Evolutionary conservation across 441 rosid species (phyloP).

Genomic region (Adansonia grandidieri): DNA sequence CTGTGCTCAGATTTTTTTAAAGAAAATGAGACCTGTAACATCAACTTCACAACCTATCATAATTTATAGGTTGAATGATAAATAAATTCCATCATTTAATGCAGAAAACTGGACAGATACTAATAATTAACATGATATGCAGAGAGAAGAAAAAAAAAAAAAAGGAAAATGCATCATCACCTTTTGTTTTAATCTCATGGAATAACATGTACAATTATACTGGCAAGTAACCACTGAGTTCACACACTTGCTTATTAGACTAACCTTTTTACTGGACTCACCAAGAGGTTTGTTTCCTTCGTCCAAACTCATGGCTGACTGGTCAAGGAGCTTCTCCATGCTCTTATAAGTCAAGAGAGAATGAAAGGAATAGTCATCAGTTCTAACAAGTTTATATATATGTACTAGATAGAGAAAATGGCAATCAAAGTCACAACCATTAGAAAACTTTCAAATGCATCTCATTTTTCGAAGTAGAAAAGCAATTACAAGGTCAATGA

Average conservation of each 20-base stretch:
- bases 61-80: not conserved
- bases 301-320: slow-evolving; percentile 33
- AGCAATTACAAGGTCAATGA: slow-evolving; percentile 1
- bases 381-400: slow-evolving; percentile 1
- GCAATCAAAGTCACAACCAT: not conserved
- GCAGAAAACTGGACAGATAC: not conserved
- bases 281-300: slow-evolving; percentile 28
- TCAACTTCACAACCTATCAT: not conserved
- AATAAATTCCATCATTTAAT: not conserved
- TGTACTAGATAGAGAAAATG: not conserved
- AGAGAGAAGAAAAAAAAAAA: not conserved
- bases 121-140: not conserved
- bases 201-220: not conserved
- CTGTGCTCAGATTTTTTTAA: not conserved
- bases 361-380: not conserved
- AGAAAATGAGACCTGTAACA: not conserved
- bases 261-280: slow-evolving; percentile 50
- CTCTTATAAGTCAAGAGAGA: slow-evolving; percentile 47
- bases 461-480: not conserved
- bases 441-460: not conserved
- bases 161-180: not conserved
- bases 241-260: slow-evolving; percentile 22
- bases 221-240: not conserved
- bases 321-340: slow-evolving; percentile 53
- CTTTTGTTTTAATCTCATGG: not conserved